phyloP scores from a whole-genome alignment of 805 yeast genomes.

The Geotrichum ghanense region DNA sequence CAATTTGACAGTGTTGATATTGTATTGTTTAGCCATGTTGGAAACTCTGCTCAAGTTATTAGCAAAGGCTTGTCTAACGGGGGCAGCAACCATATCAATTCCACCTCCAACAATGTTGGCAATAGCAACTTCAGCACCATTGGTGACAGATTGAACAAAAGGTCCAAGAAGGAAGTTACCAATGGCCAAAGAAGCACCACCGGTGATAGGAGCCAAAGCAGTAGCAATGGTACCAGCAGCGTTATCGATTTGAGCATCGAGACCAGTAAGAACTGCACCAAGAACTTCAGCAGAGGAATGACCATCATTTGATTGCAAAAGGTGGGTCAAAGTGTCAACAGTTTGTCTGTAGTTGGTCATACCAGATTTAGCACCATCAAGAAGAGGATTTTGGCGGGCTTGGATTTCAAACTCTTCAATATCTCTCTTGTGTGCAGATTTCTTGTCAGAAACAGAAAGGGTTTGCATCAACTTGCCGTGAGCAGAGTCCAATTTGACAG shows the following conservation, averaged over 20 bases:
- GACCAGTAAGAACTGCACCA: conserved; percentile 20
- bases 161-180: conserved; percentile 18
- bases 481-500: not conserved
- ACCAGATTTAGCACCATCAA: conserved; percentile 10
- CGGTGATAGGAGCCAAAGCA: conserved; percentile 16
- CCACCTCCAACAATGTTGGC: conserved; percentile 14
- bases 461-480: not conserved
- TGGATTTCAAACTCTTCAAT: not conserved
- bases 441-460: too few relatives aligned
- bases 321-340: conserved; percentile 4
- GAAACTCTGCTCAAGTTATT: not conserved
- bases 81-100: conserved; percentile 8
- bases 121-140: conserved; percentile 23
- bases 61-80: conserved; percentile 3
- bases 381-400: conserved; percentile 1
- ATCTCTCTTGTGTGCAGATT: too few relatives aligned
- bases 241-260: conserved; percentile 26
- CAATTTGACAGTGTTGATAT: not conserved
- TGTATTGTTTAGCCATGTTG: not conserved
- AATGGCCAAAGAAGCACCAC: conserved; percentile 18
- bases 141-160: conserved; percentile 22
- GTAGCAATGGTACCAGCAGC: conserved; percentile 14
- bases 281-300: conserved; percentile 12
- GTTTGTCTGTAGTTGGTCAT: conserved; percentile 14
- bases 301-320: not conserved